Evolutionary conservation across 768 basidiomycete species (phyloP).

Genomic region (Rhizopogon sp.): DNA sequence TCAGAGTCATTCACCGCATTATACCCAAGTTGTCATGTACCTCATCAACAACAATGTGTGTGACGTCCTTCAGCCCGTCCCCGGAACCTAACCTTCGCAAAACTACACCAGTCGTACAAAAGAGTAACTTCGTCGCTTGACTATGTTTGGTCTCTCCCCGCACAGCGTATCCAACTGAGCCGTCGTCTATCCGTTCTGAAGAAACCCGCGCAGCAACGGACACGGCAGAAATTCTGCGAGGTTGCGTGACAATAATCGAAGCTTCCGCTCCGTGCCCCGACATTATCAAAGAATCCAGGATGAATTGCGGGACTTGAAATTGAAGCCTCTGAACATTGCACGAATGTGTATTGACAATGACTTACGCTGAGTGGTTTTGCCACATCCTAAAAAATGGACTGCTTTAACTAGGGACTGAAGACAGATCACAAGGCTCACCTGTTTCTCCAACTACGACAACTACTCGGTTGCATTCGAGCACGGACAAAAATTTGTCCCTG

Average conservation of each 20-base stretch:
- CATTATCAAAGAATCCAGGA: conserved; percentile 77
- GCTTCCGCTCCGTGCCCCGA: conserved; percentile 55
- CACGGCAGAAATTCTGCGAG: conserved; percentile 82
- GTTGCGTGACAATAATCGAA: conserved; percentile 85
- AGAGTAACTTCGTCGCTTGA: conserved; percentile 68
- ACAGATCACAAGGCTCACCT: conserved; percentile 35
- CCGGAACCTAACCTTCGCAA: conserved; percentile 72
- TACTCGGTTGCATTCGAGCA: conserved; percentile 55
- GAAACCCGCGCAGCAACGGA: conserved; percentile 87
- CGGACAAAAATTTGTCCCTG: conserved; percentile 54
- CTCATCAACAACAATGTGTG: conserved; percentile 90
- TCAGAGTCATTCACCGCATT: background rate
- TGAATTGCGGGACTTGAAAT: conserved; percentile 77
- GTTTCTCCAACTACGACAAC: conserved; percentile 90
- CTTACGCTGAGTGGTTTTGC: conserved; percentile 86
- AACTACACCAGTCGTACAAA: conserved; percentile 94
- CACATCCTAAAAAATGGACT: conserved; percentile 50
- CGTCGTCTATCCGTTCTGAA: conserved; percentile 69
- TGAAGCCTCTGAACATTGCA: background rate
- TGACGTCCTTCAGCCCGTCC: conserved; percentile 63
- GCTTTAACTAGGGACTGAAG: conserved; percentile 1
- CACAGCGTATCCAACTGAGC: conserved; percentile 83
- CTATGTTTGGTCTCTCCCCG: conserved; percentile 76
- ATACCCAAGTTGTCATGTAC: conserved; percentile 33
- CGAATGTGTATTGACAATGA: background rate